These are phyloP conservation scores for Nidularia pulvinata DNA, from an alignment of 768 basidiomycete species.

Conservation along the genomic window DNA sequence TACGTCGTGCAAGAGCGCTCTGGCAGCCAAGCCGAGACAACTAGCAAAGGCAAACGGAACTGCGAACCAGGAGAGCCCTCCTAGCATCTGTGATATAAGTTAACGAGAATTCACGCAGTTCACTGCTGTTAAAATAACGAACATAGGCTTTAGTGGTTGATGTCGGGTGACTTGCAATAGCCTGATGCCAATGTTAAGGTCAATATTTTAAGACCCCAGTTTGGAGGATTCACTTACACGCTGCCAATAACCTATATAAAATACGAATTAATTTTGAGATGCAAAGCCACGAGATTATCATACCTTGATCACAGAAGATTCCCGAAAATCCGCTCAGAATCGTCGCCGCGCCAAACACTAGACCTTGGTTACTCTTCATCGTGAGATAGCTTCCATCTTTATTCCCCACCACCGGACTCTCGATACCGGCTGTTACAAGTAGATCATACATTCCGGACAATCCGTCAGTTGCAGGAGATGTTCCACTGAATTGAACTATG, in stretches of 20 bases:
- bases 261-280: neutral
- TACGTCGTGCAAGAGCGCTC: constrained; percentile 28
- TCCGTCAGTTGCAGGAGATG: constrained; percentile 33
- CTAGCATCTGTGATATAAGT: constrained; percentile 38
- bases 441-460: constrained; percentile 42
- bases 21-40: constrained; percentile 41
- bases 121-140: constrained; percentile 7
- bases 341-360: constrained; percentile 37
- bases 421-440: constrained; percentile 39
- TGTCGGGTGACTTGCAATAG: constrained; percentile 48
- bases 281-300: neutral
- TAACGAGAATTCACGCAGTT: neutral
- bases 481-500: constrained; percentile 17
- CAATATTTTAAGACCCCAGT: no score
- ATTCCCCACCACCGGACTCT: constrained; percentile 49
- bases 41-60: constrained; percentile 53
- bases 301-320: constrained; percentile 44
- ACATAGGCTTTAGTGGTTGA: constrained; percentile 54
- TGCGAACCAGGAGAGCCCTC: constrained; percentile 58
- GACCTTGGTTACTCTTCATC: constrained; percentile 48
- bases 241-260: constrained; percentile 47
- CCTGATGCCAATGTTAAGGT: constrained; percentile 17
- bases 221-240: constrained; percentile 24
- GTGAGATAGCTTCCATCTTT: constrained; percentile 52
- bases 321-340: constrained; percentile 42